Evolutionary conservation across 2,329 filamentous ascomycete genomes (phyloP), one percentile per base, ranked within the genome.

Genomic region (Alternaria longipes): DNA sequence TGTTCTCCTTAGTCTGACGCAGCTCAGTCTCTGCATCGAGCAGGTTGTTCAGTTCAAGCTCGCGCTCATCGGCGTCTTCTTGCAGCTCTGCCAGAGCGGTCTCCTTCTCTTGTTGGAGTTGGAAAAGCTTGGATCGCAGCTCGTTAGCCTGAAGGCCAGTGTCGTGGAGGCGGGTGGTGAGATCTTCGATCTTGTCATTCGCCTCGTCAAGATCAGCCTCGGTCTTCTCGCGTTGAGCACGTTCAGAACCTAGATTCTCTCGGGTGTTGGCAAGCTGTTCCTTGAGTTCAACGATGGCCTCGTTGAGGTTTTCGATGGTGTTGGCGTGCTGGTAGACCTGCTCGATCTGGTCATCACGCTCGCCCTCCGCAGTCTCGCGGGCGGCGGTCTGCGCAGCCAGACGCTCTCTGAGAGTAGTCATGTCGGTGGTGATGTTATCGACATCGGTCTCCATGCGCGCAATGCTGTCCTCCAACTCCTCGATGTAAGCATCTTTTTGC

Each of bases 121-220:
- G 74, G 67, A 82, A 84, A 6, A 84, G 69, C 69, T 84, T 84
- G 55, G 80, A 78, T 4, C 82, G 81, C 26, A 84, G 77, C 64
- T 82, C 78, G 32, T 84, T 83, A n/a, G 81, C 81, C 60, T 82
- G 77, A 16, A 79, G 71, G 41, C 82, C 82, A n/a, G 74, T 68
- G 20, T 79, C 73, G 22, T 79, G 76, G 5, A 84, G 68, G 55
- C 78, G 79, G 24, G 73, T 54, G 20, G 81, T 76, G 22, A 83
- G 74, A 7, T 77, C 76, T 5, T 77, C 78, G 44, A 84, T 78
- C 55, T 80, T 70, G 8, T 71, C 73, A 54, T 81, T 79, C 24
- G 78, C 76, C 11, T 79, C 76, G 34, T 84, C 81, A 1, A 84
- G 74, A 24, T 78, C 78, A 9, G 68, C 68, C 65, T 84, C 80